These are phyloP conservation scores for Eimeria sp. DNA, from an alignment of 169 alveolate genomes.

Conservation along the genomic window DNA sequence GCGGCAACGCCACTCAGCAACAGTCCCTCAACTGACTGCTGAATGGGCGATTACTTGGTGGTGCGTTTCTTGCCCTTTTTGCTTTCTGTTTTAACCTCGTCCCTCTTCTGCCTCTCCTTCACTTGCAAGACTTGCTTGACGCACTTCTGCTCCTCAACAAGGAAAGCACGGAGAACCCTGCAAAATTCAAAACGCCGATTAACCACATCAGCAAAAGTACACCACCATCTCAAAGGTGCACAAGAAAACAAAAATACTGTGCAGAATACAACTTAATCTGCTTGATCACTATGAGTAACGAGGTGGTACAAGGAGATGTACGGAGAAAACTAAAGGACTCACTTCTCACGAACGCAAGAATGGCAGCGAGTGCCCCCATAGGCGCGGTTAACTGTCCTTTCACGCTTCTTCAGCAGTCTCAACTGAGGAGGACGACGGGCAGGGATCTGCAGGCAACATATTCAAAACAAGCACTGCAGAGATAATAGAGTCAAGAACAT, in stretches of 20 bases:
- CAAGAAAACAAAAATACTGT: background rate
- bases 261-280: no score
- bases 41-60: conserved; percentile 48
- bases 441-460: conserved; percentile 82
- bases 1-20: background rate
- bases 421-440: conserved; percentile 88
- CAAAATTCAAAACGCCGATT: background rate
- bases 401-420: conserved; percentile 81
- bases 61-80: conserved; percentile 81
- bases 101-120: conserved; percentile 88
- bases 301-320: background rate
- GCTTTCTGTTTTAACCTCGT: conserved; percentile 85
- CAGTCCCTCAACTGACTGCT: background rate
- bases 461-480: background rate
- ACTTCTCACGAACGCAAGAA: conserved; percentile 84
- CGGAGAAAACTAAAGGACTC: background rate
- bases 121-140: conserved; percentile 91
- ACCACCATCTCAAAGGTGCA: background rate
- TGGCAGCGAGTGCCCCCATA: conserved; percentile 85
- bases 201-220: background rate
- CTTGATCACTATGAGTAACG: background rate
- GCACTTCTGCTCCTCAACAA: conserved; percentile 95
- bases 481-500: background rate
- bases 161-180: conserved; percentile 95
- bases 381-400: conserved; percentile 83